Conservation (phyloP, 139 green algal genomes). For the Nannochloris sp. region DNA sequence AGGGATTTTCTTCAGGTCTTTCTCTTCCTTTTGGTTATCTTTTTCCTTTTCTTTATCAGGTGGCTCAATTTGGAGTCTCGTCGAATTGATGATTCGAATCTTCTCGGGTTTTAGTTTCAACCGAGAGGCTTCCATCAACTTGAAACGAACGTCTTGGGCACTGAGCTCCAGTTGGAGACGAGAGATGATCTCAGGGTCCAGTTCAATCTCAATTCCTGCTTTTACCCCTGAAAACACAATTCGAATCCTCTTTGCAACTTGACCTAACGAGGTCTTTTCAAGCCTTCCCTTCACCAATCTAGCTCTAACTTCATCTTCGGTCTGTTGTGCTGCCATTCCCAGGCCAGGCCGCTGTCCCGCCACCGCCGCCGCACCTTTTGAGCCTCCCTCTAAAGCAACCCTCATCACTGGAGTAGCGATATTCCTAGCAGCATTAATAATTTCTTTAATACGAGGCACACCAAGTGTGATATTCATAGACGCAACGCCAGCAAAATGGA, state of each 20-base stretch:
- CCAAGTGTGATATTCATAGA: constrained; percentile 97
- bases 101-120: constrained; percentile 69
- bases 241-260: constrained; percentile 60
- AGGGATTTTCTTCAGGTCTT: not conserved
- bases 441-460: constrained; percentile 98
- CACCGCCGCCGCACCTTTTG: no score
- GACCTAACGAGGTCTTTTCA: constrained; percentile 80
- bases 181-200: constrained; percentile 58
- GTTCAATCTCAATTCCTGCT: constrained; percentile 1
- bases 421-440: constrained; percentile 95
- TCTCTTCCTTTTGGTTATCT: not conserved
- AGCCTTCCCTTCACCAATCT: constrained; percentile 87
- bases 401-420: constrained; percentile 95
- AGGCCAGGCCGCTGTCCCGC: not conserved
- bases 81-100: not conserved
- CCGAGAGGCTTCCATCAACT: constrained; percentile 25
- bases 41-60: not conserved
- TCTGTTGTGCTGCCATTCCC: constrained; percentile 29
- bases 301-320: constrained; percentile 55
- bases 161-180: constrained; percentile 72
- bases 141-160: constrained; percentile 35
- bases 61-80: not conserved
- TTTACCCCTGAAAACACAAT: not conserved
- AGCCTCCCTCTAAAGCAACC: constrained; percentile 25
- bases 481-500: constrained; percentile 97